Conservation (phyloP, 805 yeast species). For the Suhomyces kilbournensis region DNA sequence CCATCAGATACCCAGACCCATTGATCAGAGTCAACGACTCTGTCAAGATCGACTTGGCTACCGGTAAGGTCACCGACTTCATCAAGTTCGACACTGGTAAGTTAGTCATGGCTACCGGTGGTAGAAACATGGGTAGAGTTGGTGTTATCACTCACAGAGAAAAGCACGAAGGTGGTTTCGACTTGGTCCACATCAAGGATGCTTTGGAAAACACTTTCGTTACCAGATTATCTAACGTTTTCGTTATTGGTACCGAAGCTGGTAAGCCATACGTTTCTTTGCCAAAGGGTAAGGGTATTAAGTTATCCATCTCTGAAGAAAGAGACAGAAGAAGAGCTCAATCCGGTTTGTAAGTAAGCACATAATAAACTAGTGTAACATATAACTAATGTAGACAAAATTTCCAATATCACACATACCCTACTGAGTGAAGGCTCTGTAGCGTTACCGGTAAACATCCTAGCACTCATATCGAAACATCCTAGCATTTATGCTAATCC, state of each 20-base stretch:
- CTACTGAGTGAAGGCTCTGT: too few relatives aligned
- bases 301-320: slow-evolving; percentile 42
- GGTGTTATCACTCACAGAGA: slow-evolving; percentile 43
- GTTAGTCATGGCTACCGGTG: slow-evolving; percentile 44
- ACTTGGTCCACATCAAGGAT: slow-evolving; percentile 42
- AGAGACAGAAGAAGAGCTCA: slow-evolving; percentile 46
- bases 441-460: too few relatives aligned
- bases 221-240: slow-evolving; percentile 41
- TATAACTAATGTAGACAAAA: too few relatives aligned
- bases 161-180: slow-evolving; percentile 44
- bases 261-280: slow-evolving; percentile 40
- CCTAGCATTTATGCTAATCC: too few relatives aligned
- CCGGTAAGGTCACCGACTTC: slow-evolving; percentile 28
- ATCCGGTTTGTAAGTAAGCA: slow-evolving; percentile 26
- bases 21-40: slow-evolving; percentile 22
- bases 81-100: slow-evolving; percentile 40
- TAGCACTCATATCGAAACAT: too few relatives aligned
- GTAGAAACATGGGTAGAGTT: slow-evolving; percentile 43
- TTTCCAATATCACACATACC: too few relatives aligned
- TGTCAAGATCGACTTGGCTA: slow-evolving; percentile 24
- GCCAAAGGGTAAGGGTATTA: slow-evolving; percentile 46
- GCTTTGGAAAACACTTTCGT: slow-evolving; percentile 41
- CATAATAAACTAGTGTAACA: neutral
- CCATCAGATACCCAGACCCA: slow-evolving; percentile 28
- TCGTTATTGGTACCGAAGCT: slow-evolving; percentile 41